Conservation (phyloP, 257 asterid genomes). For the Solanum gracilifrons region DNA sequence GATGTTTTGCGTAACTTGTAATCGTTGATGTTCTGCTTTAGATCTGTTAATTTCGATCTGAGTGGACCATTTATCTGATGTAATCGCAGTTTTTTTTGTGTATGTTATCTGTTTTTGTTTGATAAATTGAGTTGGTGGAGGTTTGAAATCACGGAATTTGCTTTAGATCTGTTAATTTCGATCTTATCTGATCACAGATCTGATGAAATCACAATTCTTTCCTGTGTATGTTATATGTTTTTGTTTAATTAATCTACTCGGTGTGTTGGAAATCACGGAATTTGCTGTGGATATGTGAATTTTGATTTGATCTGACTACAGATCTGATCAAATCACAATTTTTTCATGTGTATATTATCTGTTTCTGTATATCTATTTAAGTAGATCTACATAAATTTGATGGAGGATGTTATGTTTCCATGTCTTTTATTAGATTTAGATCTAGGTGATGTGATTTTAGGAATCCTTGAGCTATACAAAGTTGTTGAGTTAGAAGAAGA, state of each 20-base stretch:
- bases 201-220: neutral
- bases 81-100: neutral
- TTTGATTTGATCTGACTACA: neutral
- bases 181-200: neutral
- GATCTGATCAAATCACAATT: neutral
- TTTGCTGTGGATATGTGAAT: neutral
- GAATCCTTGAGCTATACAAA: neutral
- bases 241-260: neutral
- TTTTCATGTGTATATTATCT: neutral
- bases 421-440: neutral
- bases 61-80: neutral
- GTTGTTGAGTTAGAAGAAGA: neutral
- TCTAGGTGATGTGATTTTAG: neutral
- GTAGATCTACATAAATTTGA: neutral
- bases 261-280: neutral
- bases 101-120: neutral
- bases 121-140: no score
- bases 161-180: neutral
- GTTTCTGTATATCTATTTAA: neutral
- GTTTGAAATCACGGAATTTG: neutral
- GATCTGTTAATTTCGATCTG: neutral
- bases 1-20: neutral
- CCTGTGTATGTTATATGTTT: neutral
- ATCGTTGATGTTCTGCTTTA: neutral
- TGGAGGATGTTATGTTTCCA: neutral